These are phyloP conservation scores for Gigaspora rosea DNA, from an alignment of 192 early-diverging fungal genomes.

Conservation along the genomic window DNA sequence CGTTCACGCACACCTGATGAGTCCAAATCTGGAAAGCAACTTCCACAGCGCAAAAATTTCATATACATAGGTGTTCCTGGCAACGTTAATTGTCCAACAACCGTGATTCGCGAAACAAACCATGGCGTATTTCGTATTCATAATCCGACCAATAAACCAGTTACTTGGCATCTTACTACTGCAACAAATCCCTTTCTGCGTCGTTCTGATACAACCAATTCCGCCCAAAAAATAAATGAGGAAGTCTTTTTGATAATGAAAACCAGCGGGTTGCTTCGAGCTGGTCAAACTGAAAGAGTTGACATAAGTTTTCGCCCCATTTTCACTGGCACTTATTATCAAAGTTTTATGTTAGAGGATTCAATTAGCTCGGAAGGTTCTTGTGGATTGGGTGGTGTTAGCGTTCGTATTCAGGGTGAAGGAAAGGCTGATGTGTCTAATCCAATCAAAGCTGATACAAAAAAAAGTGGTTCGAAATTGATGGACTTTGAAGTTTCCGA, in stretches of 20 bases:
- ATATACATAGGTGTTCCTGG: constrained; percentile 23
- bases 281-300: constrained; percentile 25
- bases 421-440: constrained; percentile 20
- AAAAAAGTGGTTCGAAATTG: not conserved
- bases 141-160: constrained; percentile 31
- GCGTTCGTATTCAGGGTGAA: constrained; percentile 30
- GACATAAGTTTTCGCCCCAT: constrained; percentile 28
- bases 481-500: constrained; percentile 30
- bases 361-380: constrained; percentile 22
- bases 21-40: constrained; percentile 9
- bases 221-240: constrained; percentile 29
- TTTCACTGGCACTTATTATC: constrained; percentile 25
- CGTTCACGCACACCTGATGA: constrained; percentile 30
- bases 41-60: constrained; percentile 30
- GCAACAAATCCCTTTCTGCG: constrained; percentile 31
- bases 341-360: constrained; percentile 31
- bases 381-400: constrained; percentile 26
- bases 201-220: constrained; percentile 11
- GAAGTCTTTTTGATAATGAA: constrained; percentile 32
- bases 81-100: constrained; percentile 21
- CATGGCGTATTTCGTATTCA: constrained; percentile 27
- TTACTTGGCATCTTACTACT: constrained; percentile 33
- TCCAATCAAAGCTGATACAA: not conserved
- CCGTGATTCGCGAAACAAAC: constrained; percentile 19
- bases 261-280: constrained; percentile 28